A percentile compares a stretch with the other conserved stretches of the same genome.
phyloP scores from a whole-genome alignment of 2,329 filamentous ascomycete species.

The Fusarium irregulare region DNA sequence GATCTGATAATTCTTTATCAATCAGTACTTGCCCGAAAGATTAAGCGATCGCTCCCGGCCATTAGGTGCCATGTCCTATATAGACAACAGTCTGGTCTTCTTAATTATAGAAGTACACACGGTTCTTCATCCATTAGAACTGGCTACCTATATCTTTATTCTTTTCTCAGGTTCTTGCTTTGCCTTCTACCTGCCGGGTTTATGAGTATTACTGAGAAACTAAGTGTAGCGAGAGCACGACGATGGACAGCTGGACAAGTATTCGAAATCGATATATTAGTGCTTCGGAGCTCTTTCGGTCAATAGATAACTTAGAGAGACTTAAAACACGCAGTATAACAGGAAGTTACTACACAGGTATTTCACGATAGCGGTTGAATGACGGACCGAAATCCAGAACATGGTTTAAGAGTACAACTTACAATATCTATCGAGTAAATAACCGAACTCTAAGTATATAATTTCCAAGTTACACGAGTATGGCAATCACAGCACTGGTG shows the following conservation, averaged over 20 bases:
- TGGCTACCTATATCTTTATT: no score
- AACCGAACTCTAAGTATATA: no score
- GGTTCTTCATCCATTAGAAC: not conserved
- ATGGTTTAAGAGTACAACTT: not conserved
- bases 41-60: not conserved
- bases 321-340: not conserved
- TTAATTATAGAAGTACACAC: not conserved
- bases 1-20: not conserved
- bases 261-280: not conserved
- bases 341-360: not conserved
- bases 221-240: not conserved
- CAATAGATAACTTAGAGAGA: not conserved
- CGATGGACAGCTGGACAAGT: not conserved
- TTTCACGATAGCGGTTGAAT: not conserved
- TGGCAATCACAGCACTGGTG: no score
- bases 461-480: no score
- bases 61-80: not conserved
- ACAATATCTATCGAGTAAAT: no score
- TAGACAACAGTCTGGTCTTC: not conserved
- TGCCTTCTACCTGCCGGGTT: no score
- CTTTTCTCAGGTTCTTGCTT: no score
- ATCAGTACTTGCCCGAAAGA: not conserved
- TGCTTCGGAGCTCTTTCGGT: no score
- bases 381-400: not conserved
- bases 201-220: not conserved